These are phyloP conservation scores for Dothidotthia symphoricarpi DNA, from an alignment of 2,329 filamentous ascomycete species.

Conservation along the genomic window DNA sequence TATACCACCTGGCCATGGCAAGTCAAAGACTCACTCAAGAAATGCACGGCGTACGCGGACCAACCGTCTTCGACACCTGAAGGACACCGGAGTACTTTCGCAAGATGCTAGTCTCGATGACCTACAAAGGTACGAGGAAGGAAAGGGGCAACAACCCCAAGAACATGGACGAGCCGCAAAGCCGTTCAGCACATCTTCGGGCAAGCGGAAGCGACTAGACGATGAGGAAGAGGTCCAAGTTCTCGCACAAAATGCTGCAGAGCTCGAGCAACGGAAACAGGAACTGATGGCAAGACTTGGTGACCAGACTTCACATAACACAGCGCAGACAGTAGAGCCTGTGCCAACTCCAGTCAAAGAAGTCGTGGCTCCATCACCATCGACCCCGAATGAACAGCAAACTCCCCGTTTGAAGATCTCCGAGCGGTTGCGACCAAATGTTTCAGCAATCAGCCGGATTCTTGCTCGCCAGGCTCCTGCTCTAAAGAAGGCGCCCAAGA, in stretches of 20 bases:
- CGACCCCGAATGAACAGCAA: constrained; percentile 2
- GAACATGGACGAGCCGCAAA: constrained; percentile 1
- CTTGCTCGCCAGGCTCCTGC: constrained; percentile 25
- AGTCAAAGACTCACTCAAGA: constrained; percentile 52
- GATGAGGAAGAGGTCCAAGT: constrained; percentile 15
- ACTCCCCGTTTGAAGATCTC: not conserved
- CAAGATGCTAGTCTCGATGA: constrained; percentile 52
- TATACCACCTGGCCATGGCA: constrained; percentile 52
- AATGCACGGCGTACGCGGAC: constrained; percentile 55
- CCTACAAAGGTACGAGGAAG: constrained; percentile 50
- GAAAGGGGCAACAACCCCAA: not conserved
- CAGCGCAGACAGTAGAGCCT: constrained; percentile 3
- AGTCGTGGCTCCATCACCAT: not conserved
- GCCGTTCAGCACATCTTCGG: constrained; percentile 9
- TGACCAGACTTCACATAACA: constrained; percentile 1
- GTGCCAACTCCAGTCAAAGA: not conserved
- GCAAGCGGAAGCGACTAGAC: constrained; percentile 27
- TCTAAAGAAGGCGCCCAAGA: constrained; percentile 18
- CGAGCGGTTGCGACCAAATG: constrained; percentile 2
- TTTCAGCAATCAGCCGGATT: constrained; percentile 33
- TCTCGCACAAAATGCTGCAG: constrained; percentile 9
- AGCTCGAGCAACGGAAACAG: constrained; percentile 22
- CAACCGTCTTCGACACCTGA: constrained; percentile 53
- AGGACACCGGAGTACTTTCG: constrained; percentile 54
- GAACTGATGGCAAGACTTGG: constrained; percentile 24